These are phyloP conservation scores for Macrolepiota dolichaula DNA, from an alignment of 768 basidiomycete species.

Conservation along the genomic window DNA sequence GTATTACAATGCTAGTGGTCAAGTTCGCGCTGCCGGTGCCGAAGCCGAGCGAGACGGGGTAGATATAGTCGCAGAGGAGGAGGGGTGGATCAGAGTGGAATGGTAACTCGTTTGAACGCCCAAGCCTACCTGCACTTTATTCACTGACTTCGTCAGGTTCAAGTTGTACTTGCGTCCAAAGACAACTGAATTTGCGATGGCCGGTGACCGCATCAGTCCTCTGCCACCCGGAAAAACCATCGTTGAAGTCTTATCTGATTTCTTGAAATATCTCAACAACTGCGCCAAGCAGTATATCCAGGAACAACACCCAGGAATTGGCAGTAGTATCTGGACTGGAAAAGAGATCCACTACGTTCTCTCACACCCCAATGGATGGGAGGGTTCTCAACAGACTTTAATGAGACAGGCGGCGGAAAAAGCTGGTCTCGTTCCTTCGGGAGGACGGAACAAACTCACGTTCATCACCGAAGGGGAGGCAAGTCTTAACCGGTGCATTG, in stretches of 20 bases:
- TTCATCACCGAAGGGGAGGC: constrained; percentile 66
- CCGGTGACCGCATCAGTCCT: constrained; percentile 22
- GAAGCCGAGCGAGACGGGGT: constrained; percentile 15
- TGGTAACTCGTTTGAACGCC: constrained; percentile 1
- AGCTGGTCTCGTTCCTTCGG: constrained; percentile 43
- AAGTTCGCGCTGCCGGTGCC: constrained; percentile 12
- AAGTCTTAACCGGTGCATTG: constrained; percentile 51
- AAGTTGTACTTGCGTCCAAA: constrained; percentile 31
- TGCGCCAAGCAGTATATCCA: constrained; percentile 12
- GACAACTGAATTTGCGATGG: constrained; percentile 10
- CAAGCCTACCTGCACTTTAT: not conserved
- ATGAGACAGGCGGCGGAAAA: constrained; percentile 50
- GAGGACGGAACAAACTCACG: constrained; percentile 37
- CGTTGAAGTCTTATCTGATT: constrained; percentile 36
- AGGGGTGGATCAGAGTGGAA: constrained; percentile 12
- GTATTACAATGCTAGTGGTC: too few relatives aligned
- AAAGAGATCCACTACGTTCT: constrained; percentile 48
- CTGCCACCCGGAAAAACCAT: constrained; percentile 28
- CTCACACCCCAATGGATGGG: constrained; percentile 65
- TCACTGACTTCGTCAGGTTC: constrained; percentile 21
- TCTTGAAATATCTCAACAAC: constrained; percentile 42
- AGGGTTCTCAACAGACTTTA: constrained; percentile 48
- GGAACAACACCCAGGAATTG: constrained; percentile 10
- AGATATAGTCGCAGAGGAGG: constrained; percentile 12
- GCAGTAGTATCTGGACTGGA: constrained; percentile 3